Evolutionary conservation across 306 rosid species (phyloP).

Genomic region (Corylus heterophylla): DNA sequence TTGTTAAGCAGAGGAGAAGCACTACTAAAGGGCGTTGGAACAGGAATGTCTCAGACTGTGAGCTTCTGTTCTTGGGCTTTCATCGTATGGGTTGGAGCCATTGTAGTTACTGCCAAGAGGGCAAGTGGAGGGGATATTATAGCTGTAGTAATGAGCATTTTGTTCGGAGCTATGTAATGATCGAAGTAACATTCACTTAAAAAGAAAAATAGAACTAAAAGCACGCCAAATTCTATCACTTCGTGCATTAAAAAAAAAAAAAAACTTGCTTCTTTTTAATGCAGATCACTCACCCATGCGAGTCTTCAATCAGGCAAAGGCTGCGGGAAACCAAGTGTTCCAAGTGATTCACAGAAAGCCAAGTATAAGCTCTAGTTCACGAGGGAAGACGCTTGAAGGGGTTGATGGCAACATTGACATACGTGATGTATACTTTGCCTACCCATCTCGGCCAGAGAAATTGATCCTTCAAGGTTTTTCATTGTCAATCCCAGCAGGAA

Average conservation of each 20-base stretch:
- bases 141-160: conserved; percentile 87
- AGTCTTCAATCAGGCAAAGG: conserved; percentile 84
- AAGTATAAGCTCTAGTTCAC: conserved; percentile 41
- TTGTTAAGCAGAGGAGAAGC: conserved; percentile 72
- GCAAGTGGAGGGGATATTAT: conserved; percentile 73
- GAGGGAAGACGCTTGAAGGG: conserved; percentile 40
- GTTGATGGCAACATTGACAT: conserved; percentile 61
- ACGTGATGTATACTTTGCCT: conserved; percentile 56
- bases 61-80: conserved; percentile 81
- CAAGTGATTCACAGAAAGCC: conserved; percentile 77
- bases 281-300: conserved; percentile 81
- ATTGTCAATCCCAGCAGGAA: conserved; percentile 75
- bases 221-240: not conserved
- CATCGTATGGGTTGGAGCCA: conserved; percentile 86
- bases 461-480: conserved; percentile 65
- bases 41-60: conserved; percentile 75
- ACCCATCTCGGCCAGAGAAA: conserved; percentile 77
- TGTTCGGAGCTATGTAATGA: conserved; percentile 85
- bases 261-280: not conserved
- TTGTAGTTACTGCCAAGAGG: conserved; percentile 55
- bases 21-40: conserved; percentile 76
- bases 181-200: not conserved
- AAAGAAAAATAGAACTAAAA: not conserved
- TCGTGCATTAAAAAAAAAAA: conserved; percentile 3
- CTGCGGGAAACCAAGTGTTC: conserved; percentile 84